Percentiles rank a stretch among this genome's conserved stretches.
phyloP scores from a whole-genome alignment of 768 basidiomycete species.

The Tephrocybe rancida region DNA sequence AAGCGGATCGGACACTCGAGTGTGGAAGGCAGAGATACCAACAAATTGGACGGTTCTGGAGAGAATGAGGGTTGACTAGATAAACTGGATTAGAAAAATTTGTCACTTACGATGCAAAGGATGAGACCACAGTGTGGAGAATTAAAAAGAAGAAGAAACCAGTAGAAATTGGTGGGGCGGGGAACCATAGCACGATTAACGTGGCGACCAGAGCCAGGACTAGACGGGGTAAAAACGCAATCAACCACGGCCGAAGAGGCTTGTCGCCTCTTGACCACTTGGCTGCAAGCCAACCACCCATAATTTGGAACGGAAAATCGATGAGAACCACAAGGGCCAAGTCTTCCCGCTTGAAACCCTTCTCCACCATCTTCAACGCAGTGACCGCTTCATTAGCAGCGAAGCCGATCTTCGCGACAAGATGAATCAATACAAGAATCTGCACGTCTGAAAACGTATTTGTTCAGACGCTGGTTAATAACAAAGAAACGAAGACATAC shows the following conservation, averaged over 20 bases:
- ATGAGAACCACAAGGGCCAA: conserved; percentile 93
- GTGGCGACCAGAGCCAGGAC: conserved; percentile 72
- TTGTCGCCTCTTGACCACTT: conserved; percentile 84
- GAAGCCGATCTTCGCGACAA: conserved; percentile 93
- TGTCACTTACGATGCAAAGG: conserved; percentile 76
- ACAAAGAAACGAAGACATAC: conserved; percentile 44
- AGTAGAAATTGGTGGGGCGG: conserved; percentile 68
- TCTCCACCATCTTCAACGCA: conserved; percentile 93
- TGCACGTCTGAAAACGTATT: conserved; percentile 72
- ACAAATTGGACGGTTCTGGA: conserved; percentile 96
- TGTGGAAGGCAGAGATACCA: conserved; percentile 98
- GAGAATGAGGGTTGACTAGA: neutral
- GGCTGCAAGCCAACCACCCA: conserved; percentile 93
- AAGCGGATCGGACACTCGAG: conserved; percentile 91
- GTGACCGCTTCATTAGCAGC: conserved; percentile 93
- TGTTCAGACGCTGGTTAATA: neutral
- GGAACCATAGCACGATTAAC: conserved; percentile 84
- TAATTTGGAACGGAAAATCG: conserved; percentile 97
- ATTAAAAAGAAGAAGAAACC: conserved; percentile 84
- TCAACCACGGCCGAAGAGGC: conserved; percentile 86
- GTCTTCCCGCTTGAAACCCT: conserved; percentile 94
- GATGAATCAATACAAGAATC: conserved; percentile 80
- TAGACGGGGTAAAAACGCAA: conserved; percentile 89
- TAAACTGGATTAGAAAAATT: neutral
- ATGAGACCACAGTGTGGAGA: conserved; percentile 77